A percentile compares a stretch with the other conserved stretches of the same genome.
These are phyloP conservation scores for Clitocybe nebularis DNA, from an alignment of 1,284 basidiomycete genomes.

Conservation along the genomic window DNA sequence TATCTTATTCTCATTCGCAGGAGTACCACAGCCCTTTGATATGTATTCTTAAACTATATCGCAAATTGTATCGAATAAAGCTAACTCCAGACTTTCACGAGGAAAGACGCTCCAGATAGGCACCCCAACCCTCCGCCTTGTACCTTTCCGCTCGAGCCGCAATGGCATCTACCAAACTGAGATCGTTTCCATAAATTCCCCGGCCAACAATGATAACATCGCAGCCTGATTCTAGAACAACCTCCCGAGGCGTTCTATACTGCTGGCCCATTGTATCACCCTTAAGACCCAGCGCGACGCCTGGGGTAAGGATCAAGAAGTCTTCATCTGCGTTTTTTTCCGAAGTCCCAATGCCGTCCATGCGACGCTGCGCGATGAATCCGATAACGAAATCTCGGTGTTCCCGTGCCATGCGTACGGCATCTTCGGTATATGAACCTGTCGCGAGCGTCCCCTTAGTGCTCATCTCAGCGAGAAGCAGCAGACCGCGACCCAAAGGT, in stretches of 20 bases:
- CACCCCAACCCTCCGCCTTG: slow-evolving; percentile 85
- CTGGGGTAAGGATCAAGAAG: slow-evolving; percentile 91
- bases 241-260: slow-evolving; percentile 89
- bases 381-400: slow-evolving; percentile 88
- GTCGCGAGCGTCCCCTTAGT: slow-evolving; percentile 84
- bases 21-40: no score
- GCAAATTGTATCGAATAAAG: neutral
- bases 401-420: slow-evolving; percentile 83
- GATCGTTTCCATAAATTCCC: slow-evolving; percentile 84
- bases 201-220: slow-evolving; percentile 98
- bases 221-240: slow-evolving; percentile 82
- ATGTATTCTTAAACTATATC: no score
- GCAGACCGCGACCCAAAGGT: slow-evolving; percentile 81
- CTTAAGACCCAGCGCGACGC: slow-evolving; percentile 81
- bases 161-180: slow-evolving; percentile 48
- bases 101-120: slow-evolving; percentile 62
- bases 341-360: slow-evolving; percentile 60
- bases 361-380: slow-evolving; percentile 88
- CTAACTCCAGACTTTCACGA: neutral
- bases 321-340: slow-evolving; percentile 54
- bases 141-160: slow-evolving; percentile 80
- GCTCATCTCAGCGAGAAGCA: slow-evolving; percentile 97
- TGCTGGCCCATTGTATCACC: slow-evolving; percentile 95
- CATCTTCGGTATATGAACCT: slow-evolving; percentile 81
- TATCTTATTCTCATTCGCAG: no score